Base-by-base conservation (phyloP, 495 filamentous ascomycete genomes). In the Lichina pygmaea region DNA sequence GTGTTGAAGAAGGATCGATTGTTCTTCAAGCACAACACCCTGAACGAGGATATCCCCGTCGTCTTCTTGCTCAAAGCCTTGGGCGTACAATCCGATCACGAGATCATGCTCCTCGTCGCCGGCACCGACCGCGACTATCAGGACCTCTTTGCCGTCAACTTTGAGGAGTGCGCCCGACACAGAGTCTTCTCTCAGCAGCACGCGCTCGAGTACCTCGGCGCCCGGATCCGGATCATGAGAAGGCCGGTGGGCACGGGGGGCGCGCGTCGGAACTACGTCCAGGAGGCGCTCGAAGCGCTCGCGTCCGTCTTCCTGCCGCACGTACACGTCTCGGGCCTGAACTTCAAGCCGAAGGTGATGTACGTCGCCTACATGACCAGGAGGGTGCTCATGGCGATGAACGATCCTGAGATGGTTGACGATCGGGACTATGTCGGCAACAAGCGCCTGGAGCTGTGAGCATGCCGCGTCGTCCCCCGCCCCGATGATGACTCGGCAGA, bases 371-470 rank as follows among this genome's bases (percentile, higher is more conserved):
- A 89, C 62, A 99, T 95, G 89, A 77, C 82, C 30, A 78, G 86
- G 24, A 72, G 86, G 59, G 84, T 95, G 0, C 54, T 99, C 37
- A 92, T 93, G 82, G 86, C 83, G 9, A 77, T 79, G 56, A 78
- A 85, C 42, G 83, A 95, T 52, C 72, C 78, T 6, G 77, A 72
- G 15, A 65, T 95, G 49, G 80, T 95, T 3, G 89, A 99, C 50
- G 89, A 99, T 57, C 70, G 89, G 52, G 89, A 99, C 58, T 95
- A 95, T 55, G 85, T 95, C 13, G 89, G 89, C 49, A 99, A 99
- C 58, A 99, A 99, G 59, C 67, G 89, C 39, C 60, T 99, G 43
- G 89, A 99, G 60, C 58, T 99, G 58, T 47, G 33, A 11, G 45
- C 16, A 9, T 33, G 10, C 37, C 33, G 13, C 33, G 12, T 30